A percentile compares a stretch with the other conserved stretches of the same genome.
Evolutionary conservation across 495 filamentous ascomycete genomes (phyloP).

Genomic region (Annulohypoxylon bovei): DNA sequence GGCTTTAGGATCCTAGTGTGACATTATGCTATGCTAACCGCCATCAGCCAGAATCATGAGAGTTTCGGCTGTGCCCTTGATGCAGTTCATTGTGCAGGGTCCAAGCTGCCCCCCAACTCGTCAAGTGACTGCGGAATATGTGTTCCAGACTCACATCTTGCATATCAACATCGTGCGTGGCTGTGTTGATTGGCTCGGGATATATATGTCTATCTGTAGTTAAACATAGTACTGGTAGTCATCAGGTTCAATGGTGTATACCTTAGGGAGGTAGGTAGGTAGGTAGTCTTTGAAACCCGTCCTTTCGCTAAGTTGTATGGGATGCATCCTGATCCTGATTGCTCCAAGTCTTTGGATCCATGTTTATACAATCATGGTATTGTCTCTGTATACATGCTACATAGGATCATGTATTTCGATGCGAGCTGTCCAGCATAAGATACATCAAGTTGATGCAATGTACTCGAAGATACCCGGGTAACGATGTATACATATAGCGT

Average conservation of each 20-base stretch:
- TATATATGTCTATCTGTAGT: conserved; percentile 15
- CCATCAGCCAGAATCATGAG: background rate
- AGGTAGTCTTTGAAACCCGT: background rate
- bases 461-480: background rate
- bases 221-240: background rate
- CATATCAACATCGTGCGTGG: background rate
- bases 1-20: background rate
- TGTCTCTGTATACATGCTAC: background rate
- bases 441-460: conserved; percentile 1
- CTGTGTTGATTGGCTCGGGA: conserved; percentile 7
- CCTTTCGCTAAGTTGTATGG: conserved; percentile 4
- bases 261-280: too few species aligned
- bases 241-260: conserved; percentile 4
- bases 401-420: background rate
- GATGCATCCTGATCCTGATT: conserved; percentile 19
- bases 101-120: background rate
- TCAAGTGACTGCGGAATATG: conserved; percentile 20
- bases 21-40: background rate
- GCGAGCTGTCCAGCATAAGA: background rate
- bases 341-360: background rate
- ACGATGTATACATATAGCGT: conserved; percentile 12
- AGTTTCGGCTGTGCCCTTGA: conserved; percentile 5
- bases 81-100: conserved; percentile 10
- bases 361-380: background rate
- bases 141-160: conserved; percentile 34